Base-by-base conservation (phyloP, 331 rosid genomes). In the Prunus yedoensis region DNA sequence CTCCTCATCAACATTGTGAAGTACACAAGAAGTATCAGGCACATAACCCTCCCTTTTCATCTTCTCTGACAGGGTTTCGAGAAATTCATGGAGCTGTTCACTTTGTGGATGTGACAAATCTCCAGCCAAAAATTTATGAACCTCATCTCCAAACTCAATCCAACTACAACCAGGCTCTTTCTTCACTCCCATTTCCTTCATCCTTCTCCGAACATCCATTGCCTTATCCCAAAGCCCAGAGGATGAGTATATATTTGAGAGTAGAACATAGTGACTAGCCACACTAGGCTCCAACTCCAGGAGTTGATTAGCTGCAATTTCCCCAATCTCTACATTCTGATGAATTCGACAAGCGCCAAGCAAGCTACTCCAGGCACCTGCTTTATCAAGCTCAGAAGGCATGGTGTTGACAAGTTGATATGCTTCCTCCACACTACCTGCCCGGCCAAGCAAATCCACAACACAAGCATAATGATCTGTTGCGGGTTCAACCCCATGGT, bases 361-460 rank as follows among this genome's bases (percentile, higher is more conserved):
- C n/a, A n/a, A n/a, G n/a, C n/a, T n/a, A n/a, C 97, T 86, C 93
- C 96, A 93, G 43, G 95, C 96, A 66, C 91, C 93, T 49, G 68
- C 50, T 78, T 87, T 87, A 21, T 81, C 84, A 76, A 88, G 73
- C 59, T 49, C 32, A 23, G 86, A 62, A 68, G 98, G 90, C 92
- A 91, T 90, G 41, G 86, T 76, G 51, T 79, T 84, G 81, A 91
- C 73, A 23, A 94, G 70, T 62, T 77, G 70, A 83, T 86, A 83
- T 2, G 94, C 96, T 85, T 83, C 89, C 71, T 79, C 87, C 56
- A 94, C 84, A 74, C 27, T 83, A 72, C 95, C 96, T 2, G 91
- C 93, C 51, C 97, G 88, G 17, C 97, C 97, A 6, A 94, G 96
- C 85, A 94, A 82, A 82, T 94, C 98, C 11, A 90, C 98, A 10